Evolutionary conservation across 345 rosid genomes (phyloP), one percentile per base, ranked within the genome.

Genomic region (Citropsis articulata): DNA sequence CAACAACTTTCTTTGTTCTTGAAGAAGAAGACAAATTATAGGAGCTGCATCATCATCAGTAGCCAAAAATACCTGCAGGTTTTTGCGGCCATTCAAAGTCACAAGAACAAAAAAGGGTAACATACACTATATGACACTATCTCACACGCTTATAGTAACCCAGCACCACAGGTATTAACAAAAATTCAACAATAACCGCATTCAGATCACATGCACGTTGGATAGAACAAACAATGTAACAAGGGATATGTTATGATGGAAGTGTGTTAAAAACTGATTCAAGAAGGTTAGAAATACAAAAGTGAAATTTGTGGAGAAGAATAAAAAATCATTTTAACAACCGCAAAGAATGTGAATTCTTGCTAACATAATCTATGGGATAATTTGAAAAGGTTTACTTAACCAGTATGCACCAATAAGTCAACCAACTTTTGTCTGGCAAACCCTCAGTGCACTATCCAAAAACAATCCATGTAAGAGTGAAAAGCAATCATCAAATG

Each of bases 1-100:
- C 79, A 96, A 86, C 78, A 96, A 86, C 79, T 88, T 91, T 78
- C 94, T 91, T 87, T 96, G 97, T 79, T 94, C 98, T 83, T 85
- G 90, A 77, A 91, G 87, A 84, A 96, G 95, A 86, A 96, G 89
- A 82, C 97, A 96, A 80, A 96, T 84, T 65, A 92, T 73, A 60
- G 97, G 94, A 77, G 88, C 88, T 72, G 90, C 83, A 84, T 90
- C 94, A 85, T 85, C 90, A 86, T 94, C 98, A 68, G 93, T 87
- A 13, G 98, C 95, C 77, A 96, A 85, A 85, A 96, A 96, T 76
- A 94, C 97, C 99, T 96, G 89, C 36, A 67, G 81, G 75, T 57
- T 72, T 71, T 31, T 24, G 63, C 74, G 62, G 78, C 55, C 81
- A 79, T 70, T 55, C 36, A 50, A 35, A 70, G 79, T 61, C 71